Conservation (phyloP, 495 filamentous ascomycete genomes). For the Hypoxylon crocopeplum region DNA sequence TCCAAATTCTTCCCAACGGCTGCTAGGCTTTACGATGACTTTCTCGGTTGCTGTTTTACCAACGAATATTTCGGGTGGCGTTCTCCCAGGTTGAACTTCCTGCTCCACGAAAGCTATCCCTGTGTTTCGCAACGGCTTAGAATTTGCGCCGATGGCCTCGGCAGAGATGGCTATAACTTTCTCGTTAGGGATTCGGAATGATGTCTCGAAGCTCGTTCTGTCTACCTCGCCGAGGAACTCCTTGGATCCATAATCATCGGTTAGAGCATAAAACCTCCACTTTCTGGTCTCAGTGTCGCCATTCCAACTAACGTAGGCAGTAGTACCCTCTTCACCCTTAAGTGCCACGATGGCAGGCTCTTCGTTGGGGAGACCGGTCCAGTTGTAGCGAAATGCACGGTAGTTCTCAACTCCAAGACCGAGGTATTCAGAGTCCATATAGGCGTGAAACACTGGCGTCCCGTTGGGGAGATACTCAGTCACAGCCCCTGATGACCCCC, state of each 20-base stretch:
- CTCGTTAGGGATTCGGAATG: constrained; percentile 21
- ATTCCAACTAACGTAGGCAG: constrained; percentile 49
- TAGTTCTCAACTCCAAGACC: constrained; percentile 45
- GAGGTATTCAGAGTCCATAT: constrained; percentile 43
- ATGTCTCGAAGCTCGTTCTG: constrained; percentile 45
- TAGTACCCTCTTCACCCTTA: constrained; percentile 27
- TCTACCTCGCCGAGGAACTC: constrained; percentile 39
- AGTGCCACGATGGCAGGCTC: constrained; percentile 44
- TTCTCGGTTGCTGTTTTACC: neutral
- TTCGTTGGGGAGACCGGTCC: constrained; percentile 46
- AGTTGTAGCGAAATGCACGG: constrained; percentile 46
- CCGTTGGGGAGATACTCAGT: constrained; percentile 66
- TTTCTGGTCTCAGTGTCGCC: constrained; percentile 46
- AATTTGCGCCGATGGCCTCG: constrained; percentile 39
- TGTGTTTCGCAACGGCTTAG: constrained; percentile 35
- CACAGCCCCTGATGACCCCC: constrained; percentile 64
- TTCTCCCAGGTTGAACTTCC: constrained; percentile 29
- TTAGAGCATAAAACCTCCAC: constrained; percentile 43
- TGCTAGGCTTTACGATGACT: neutral
- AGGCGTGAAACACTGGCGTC: constrained; percentile 54
- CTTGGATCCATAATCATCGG: constrained; percentile 33
- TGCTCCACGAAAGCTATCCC: constrained; percentile 32
- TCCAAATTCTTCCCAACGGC: constrained; percentile 13
- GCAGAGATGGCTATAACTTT: constrained; percentile 32
- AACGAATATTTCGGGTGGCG: neutral